A percentile compares a stretch with the other conserved stretches of the same genome.
phyloP scores from a whole-genome alignment of 2,329 filamentous ascomycete genomes.

The Talaromyces amestolkiae region DNA sequence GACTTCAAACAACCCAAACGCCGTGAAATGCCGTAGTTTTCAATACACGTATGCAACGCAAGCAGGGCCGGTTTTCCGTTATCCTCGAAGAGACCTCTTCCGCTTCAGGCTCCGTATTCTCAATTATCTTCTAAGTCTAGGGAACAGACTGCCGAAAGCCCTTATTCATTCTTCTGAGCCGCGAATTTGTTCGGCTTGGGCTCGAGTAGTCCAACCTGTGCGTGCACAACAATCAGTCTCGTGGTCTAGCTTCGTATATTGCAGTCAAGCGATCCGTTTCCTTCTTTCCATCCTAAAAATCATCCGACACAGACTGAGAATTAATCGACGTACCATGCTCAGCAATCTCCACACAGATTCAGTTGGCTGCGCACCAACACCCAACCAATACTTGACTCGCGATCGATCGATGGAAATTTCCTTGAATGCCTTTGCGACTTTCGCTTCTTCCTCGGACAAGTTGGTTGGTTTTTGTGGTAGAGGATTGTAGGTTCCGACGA shows the following conservation, averaged over 20 bases:
- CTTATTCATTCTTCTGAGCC: slow-evolving; percentile 12
- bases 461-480: slow-evolving; percentile 54
- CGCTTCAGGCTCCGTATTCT: background rate
- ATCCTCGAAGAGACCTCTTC: background rate
- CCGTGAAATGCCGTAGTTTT: slow-evolving; percentile 12
- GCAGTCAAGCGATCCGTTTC: background rate
- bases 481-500: slow-evolving; percentile 69
- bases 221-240: background rate
- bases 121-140: too few relatives aligned
- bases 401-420: slow-evolving; percentile 82
- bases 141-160: background rate
- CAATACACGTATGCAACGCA: background rate
- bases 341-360: slow-evolving; percentile 85
- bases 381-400: slow-evolving; percentile 91
- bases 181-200: slow-evolving; percentile 18
- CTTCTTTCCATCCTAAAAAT: background rate
- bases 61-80: background rate
- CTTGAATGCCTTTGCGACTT: slow-evolving; percentile 71
- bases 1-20: slow-evolving; percentile 10
- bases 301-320: background rate
- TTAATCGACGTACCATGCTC: slow-evolving; percentile 61
- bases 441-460: slow-evolving; percentile 46
- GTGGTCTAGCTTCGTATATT: background rate
- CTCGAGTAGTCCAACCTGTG: slow-evolving; percentile 17
- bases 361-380: slow-evolving; percentile 91